Percentiles rank a stretch among this genome's conserved stretches.
phyloP scores from a whole-genome alignment of 148 eudicot genomes.

The Persicaria maculosa region DNA sequence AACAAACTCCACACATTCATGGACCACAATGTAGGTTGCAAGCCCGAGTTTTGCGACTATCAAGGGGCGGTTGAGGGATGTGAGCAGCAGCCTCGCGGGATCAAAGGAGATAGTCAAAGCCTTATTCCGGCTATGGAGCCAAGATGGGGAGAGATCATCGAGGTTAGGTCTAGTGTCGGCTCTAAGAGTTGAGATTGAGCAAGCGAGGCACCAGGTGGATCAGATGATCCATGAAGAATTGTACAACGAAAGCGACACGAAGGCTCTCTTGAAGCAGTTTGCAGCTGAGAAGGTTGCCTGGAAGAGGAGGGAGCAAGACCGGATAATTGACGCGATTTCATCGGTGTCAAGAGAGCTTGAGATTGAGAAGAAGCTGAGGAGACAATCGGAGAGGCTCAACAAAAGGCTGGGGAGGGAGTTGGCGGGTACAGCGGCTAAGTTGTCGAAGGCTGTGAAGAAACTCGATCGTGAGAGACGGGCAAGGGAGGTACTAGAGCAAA shows the following conservation, averaged over 20 bases:
- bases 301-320: slow-evolving; percentile 56
- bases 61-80: slow-evolving; percentile 51
- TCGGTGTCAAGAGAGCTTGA: slow-evolving; percentile 36
- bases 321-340: slow-evolving; percentile 39
- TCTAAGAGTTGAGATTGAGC: slow-evolving; percentile 29
- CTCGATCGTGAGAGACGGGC: slow-evolving; percentile 43
- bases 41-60: not conserved
- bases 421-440: slow-evolving; percentile 33
- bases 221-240: slow-evolving; percentile 49
- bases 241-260: slow-evolving; percentile 27
- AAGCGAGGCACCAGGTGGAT: slow-evolving; percentile 32
- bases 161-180: slow-evolving; percentile 57
- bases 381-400: slow-evolving; percentile 42
- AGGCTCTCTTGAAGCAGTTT: slow-evolving; percentile 30
- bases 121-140: slow-evolving; percentile 27
- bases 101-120: slow-evolving; percentile 38
- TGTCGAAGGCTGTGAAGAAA: slow-evolving; percentile 36
- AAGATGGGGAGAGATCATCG: slow-evolving; percentile 47
- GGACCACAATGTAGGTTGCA: not conserved
- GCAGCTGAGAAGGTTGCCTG: slow-evolving; percentile 48
- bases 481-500: slow-evolving; percentile 46
- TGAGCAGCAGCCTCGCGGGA: slow-evolving; percentile 44
- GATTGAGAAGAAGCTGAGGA: slow-evolving; percentile 44
- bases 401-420: slow-evolving; percentile 45
- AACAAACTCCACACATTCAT: not conserved